Evolutionary conservation across 2,329 filamentous ascomycete species (phyloP), one percentile per base, ranked within the genome.

Genomic region (Alternaria novae-zelandiae): DNA sequence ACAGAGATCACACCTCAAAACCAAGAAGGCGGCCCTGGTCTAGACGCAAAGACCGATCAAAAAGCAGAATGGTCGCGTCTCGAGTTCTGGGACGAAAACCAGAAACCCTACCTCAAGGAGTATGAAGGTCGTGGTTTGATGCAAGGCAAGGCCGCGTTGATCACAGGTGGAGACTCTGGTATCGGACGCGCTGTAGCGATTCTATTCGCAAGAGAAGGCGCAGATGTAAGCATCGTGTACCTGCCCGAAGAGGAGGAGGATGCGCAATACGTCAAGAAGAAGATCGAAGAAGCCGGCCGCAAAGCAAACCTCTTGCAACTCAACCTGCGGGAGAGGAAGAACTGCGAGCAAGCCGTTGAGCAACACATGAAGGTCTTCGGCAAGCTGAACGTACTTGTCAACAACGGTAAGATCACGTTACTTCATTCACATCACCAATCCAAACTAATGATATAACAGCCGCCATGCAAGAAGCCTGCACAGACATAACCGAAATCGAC

Each of bases 161-260:
- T 94, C 73, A 94, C 92, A 0, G 91, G 91, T 17, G 91, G 91
- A 3, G 91, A 94, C 78, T 90, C 87, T 9, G 91, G 91, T 3
- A 94, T 94, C 65, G 91, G 92, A 10, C 86, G 91, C 21, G 89
- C 91, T 1, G 86, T 90, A 1, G 90, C 92, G 0, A 85, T 94
- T 15, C 82, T 94, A 0, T 95, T 91, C 69, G 91, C 91, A 30
- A 89, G 92, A 83, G 92, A 95, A 79, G 92, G 91, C 5, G 91
- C 90, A 13, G 87, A 91, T 63, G 87, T 86, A 23, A 83, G 90
- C 58, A 93, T 95, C 67, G 86, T 87, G 7, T 92, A 94, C 71
- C 83, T 93, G 1, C 88, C 90, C 0, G 87, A 90, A 36, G 92
- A 95, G 78, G 88, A 94, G 75, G 82, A 87, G 50, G 92, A 94